phyloP scores from a whole-genome alignment of 352 stramenopile species.

The Hyaloperonospora brassicae region DNA sequence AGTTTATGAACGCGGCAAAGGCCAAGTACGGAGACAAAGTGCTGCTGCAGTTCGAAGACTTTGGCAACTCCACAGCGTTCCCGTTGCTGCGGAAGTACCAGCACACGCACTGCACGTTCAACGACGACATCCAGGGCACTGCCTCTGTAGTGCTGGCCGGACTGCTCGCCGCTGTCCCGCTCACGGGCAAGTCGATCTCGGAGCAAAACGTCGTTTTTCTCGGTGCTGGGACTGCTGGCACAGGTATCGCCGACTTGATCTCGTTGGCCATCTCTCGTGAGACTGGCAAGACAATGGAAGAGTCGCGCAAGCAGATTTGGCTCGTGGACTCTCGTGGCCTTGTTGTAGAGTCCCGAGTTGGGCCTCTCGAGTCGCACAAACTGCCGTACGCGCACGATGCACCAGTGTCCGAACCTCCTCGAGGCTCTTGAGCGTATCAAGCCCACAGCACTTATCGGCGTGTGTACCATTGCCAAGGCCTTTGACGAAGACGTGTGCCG shows the following conservation, averaged over 20 bases:
- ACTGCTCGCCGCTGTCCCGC: slow-evolving; percentile 58
- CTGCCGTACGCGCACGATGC: slow-evolving; percentile 81
- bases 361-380: slow-evolving; percentile 86
- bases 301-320: slow-evolving; percentile 88
- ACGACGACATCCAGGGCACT: slow-evolving; percentile 95
- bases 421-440: slow-evolving; percentile 80
- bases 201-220: slow-evolving; percentile 94
- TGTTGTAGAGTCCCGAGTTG: slow-evolving; percentile 60
- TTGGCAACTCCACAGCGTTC: slow-evolving; percentile 82
- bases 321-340: slow-evolving; percentile 90
- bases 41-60: slow-evolving; percentile 86
- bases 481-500: slow-evolving; percentile 87
- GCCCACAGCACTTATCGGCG: slow-evolving; percentile 91
- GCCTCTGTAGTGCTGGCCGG: slow-evolving; percentile 74
- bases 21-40: slow-evolving; percentile 81
- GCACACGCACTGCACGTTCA: slow-evolving; percentile 86
- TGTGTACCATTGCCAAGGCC: slow-evolving; percentile 85
- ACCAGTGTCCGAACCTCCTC: slow-evolving; percentile 49
- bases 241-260: slow-evolving; percentile 89
- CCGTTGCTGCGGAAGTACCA: slow-evolving; percentile 70
- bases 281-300: slow-evolving; percentile 70
- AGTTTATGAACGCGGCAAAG: slow-evolving; percentile 94
- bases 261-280: slow-evolving; percentile 86
- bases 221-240: too few relatives aligned
- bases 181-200: slow-evolving; percentile 70